A percentile compares a stretch with the other conserved stretches of the same genome.
Evolutionary conservation across 2,329 filamentous ascomycete species (phyloP).

Genomic region (Trichoderma atrobrunneum): DNA sequence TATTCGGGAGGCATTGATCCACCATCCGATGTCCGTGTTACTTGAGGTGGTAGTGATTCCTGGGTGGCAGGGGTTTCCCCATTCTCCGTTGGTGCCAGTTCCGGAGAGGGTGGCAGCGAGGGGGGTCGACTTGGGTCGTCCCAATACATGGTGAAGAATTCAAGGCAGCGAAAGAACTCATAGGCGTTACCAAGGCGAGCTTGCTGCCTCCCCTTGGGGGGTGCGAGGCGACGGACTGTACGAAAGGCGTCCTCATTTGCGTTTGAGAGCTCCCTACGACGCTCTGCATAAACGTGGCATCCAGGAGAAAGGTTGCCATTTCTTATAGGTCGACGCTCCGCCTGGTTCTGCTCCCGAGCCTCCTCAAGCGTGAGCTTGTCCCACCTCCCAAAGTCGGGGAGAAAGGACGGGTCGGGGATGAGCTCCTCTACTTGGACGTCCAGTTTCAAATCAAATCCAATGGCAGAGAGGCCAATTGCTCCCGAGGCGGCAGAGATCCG

Average conservation of each 20-base stretch:
- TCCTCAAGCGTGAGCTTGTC: conserved; percentile 48
- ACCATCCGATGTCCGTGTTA: conserved; percentile 47
- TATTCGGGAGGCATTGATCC: conserved; percentile 57
- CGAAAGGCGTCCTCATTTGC: conserved; percentile 59
- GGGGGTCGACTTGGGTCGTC: conserved; percentile 52
- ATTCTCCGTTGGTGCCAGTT: conserved; percentile 27
- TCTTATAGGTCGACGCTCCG: conserved; percentile 47
- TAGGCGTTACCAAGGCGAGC: conserved; percentile 61
- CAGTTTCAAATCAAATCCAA: conserved; percentile 54
- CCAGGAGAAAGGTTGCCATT: conserved; percentile 57
- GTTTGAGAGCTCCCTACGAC: conserved; percentile 54
- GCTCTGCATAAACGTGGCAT: conserved; percentile 56
- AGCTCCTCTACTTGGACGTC: conserved; percentile 49
- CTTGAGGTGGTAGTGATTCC: not conserved
- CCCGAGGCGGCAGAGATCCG: conserved; percentile 42
- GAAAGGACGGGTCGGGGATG: conserved; percentile 51
- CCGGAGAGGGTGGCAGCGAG: conserved; percentile 34
- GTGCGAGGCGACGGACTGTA: conserved; percentile 56
- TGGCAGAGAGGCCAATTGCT: conserved; percentile 52
- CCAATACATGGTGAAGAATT: conserved; percentile 59
- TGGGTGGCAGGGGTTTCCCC: not conserved
- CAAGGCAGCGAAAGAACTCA: conserved; percentile 63
- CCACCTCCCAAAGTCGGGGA: conserved; percentile 55
- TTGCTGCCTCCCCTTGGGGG: conserved; percentile 51
- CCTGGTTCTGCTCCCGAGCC: conserved; percentile 47